Conservation (phyloP, 768 basidiomycete genomes). For the Phaffia tasmanica region DNA sequence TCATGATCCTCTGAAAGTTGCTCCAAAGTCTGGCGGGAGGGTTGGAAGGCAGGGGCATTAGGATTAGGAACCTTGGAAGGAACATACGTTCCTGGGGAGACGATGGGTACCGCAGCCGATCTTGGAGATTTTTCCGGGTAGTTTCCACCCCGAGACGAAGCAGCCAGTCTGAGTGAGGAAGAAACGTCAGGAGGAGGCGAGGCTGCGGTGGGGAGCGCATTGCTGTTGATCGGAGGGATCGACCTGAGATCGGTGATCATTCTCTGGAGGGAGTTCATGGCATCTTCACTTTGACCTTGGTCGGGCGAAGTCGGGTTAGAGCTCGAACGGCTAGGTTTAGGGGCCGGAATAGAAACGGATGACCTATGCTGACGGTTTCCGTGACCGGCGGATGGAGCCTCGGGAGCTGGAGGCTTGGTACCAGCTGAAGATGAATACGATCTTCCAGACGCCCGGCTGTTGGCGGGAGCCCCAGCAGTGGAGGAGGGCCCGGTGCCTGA, state of each 20-base stretch:
- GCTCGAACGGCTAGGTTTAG: background rate
- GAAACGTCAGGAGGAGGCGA: background rate
- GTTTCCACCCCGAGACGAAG: background rate
- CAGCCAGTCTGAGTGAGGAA: background rate
- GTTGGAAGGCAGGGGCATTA: conserved; percentile 65
- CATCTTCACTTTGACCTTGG: conserved; percentile 8
- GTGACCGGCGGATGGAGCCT: background rate
- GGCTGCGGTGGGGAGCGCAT: background rate
- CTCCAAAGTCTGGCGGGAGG: conserved; percentile 49
- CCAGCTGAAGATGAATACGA: conserved; percentile 8
- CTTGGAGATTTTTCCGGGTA: background rate
- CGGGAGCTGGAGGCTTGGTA: background rate
- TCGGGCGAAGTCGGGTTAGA: background rate
- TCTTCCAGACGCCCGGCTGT: conserved; percentile 4
- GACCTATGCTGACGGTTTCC: background rate
- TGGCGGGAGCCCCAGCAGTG: background rate
- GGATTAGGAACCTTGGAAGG: conserved; percentile 27
- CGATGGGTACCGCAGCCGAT: conserved; percentile 38
- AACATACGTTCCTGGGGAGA: conserved; percentile 40
- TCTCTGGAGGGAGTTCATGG: conserved; percentile 51
- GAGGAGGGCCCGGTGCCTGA: background rate
- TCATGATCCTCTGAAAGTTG: conserved; percentile 33
- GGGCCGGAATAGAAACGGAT: background rate
- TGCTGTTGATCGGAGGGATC: conserved; percentile 44
- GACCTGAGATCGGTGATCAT: conserved; percentile 91